Percentiles rank a stretch among this genome's conserved stretches.
Conservation (phyloP, 2,329 filamentous ascomycete genomes). For the Coccinonectria pachysandricola region DNA sequence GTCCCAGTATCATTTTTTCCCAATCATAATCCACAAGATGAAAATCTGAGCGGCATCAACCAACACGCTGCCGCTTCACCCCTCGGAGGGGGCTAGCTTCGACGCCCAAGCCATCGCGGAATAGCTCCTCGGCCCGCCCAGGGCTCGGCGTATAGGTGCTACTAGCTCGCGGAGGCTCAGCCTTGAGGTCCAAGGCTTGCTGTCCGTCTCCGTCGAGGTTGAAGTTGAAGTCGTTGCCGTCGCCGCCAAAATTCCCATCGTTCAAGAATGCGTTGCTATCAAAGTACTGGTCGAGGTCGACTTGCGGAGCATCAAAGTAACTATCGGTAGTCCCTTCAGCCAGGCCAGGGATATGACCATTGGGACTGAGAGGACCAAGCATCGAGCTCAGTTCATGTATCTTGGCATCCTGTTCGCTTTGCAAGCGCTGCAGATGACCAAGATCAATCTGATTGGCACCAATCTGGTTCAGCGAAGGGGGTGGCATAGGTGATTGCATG, state of each 20-base stretch:
- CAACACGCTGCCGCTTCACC: constrained; percentile 29
- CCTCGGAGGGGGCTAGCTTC: constrained; percentile 17
- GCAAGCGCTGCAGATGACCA: constrained; percentile 66
- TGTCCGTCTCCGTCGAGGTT: constrained; percentile 30
- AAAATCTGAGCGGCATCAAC: too few species aligned
- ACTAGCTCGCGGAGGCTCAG: constrained; percentile 10
- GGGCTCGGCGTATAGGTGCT: constrained; percentile 33
- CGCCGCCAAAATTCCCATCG: constrained; percentile 29
- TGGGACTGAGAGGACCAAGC: constrained; percentile 71
- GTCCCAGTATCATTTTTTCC: too few species aligned
- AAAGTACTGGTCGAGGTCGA: constrained; percentile 44
- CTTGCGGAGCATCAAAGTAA: constrained; percentile 26
- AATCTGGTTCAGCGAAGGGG: constrained; percentile 50
- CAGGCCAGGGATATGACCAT: constrained; percentile 65
- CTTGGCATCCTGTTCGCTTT: constrained; percentile 66
- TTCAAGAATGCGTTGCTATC: constrained; percentile 30
- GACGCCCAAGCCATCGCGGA: constrained; percentile 29
- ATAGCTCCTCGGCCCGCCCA: constrained; percentile 41
- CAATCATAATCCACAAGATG: too few species aligned
- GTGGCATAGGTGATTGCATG: constrained; percentile 32
- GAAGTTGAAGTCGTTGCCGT: constrained; percentile 42
- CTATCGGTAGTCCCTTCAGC: constrained; percentile 29
- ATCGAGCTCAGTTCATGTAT: constrained; percentile 66
- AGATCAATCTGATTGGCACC: constrained; percentile 64
- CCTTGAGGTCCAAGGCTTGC: constrained; percentile 7